These are phyloP conservation scores for Ilex asprella DNA, from an alignment of 257 asterid genomes.

Conservation along the genomic window DNA sequence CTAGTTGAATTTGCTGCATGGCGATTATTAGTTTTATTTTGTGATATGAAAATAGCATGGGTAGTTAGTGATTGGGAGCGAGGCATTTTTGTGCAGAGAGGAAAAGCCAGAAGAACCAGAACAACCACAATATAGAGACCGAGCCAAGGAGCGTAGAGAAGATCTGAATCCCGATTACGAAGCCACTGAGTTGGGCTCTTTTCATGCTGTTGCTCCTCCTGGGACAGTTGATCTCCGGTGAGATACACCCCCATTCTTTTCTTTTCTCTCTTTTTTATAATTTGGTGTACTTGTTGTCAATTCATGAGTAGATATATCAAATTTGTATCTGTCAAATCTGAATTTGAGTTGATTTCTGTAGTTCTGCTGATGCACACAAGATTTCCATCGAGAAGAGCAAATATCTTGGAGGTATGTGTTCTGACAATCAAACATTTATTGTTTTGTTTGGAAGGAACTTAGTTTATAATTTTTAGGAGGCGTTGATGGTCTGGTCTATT, in stretches of 20 bases:
- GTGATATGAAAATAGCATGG: neutral
- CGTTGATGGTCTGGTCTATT: too few species aligned
- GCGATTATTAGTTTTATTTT: neutral
- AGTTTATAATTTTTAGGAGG: too few species aligned
- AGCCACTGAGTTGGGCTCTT: conserved; percentile 69
- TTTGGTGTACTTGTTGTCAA: neutral
- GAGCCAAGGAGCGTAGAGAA: conserved; percentile 96
- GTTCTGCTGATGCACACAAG: conserved; percentile 92
- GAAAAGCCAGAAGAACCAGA: conserved; percentile 88
- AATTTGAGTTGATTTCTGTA: conserved; percentile 19
- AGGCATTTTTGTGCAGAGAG: conserved; percentile 41
- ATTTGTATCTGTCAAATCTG: conserved; percentile 1
- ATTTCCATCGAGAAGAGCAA: conserved; percentile 97
- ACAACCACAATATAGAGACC: conserved; percentile 76
- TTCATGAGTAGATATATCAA: neutral
- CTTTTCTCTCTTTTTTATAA: neutral
- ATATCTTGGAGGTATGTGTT: conserved; percentile 84
- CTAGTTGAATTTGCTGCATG: too few species aligned
- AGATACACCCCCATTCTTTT: conserved; percentile 1
- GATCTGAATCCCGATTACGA: conserved; percentile 97
- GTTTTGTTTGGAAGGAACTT: neutral
- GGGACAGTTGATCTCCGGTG: conserved; percentile 75
- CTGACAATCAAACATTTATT: too few species aligned
- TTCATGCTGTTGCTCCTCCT: conserved; percentile 98
- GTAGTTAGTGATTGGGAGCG: conserved; percentile 4